Conservation (phyloP, 2,329 filamentous ascomycete species). For the Diaporthe ampelina region DNA sequence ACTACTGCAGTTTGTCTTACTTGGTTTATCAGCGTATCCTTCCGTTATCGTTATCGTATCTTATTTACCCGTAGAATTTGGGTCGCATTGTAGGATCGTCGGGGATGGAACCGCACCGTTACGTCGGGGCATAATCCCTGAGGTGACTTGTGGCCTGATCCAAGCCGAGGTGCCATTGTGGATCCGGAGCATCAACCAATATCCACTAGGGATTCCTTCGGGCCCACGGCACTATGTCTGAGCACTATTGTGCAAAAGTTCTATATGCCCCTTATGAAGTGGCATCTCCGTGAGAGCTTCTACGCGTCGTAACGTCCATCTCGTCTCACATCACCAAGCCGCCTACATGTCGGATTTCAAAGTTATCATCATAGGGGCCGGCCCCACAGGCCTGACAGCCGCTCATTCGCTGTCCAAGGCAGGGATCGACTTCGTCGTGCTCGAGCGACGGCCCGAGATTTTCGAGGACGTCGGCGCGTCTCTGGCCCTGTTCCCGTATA, state of each 20-base stretch:
- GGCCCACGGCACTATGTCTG: neutral
- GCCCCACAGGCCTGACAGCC: slow-evolving; percentile 48
- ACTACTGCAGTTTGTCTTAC: neutral
- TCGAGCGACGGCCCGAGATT: slow-evolving; percentile 50
- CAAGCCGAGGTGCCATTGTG: neutral
- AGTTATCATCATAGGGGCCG: slow-evolving; percentile 50
- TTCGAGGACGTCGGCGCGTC: slow-evolving; percentile 50
- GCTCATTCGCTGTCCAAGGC: slow-evolving; percentile 50
- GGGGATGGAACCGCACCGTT: neutral
- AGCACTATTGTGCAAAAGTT: neutral
- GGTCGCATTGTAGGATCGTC: neutral
- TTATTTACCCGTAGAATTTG: neutral
- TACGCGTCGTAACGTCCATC: neutral
- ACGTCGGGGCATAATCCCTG: neutral
- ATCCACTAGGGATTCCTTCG: neutral
- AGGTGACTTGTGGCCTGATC: slow-evolving; percentile 5
- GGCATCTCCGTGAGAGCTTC: neutral
- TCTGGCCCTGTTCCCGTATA: slow-evolving; percentile 50
- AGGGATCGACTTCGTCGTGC: slow-evolving; percentile 55
- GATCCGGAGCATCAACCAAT: neutral
- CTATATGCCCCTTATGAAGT: neutral
- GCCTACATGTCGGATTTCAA: slow-evolving; percentile 41
- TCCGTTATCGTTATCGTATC: neutral
- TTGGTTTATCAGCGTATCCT: too few relatives aligned
- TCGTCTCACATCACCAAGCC: neutral